Conservation (phyloP, 2,329 filamentous ascomycete species). For the Hansfordia pulvinata region DNA sequence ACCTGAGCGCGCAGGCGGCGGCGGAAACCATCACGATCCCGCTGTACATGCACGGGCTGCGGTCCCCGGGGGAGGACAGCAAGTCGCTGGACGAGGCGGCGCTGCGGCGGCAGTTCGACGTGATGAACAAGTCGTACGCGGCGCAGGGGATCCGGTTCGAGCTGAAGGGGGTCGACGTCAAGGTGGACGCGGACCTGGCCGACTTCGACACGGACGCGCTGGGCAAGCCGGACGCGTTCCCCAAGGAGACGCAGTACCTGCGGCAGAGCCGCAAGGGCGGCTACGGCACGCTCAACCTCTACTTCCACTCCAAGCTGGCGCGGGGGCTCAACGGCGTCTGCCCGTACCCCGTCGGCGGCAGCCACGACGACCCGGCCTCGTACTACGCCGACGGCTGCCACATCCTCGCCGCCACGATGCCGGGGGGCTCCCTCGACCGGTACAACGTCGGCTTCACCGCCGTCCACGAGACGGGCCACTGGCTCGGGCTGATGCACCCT, state of each 20-base stretch:
- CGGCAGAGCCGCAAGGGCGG: conserved; percentile 1
- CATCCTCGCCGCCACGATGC: conserved; percentile 7
- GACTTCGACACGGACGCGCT: background rate
- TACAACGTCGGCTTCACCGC: conserved; percentile 17
- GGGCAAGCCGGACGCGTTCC: background rate
- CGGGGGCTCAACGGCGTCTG: conserved; percentile 4
- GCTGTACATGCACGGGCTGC: conserved; percentile 2
- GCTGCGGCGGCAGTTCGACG: conserved; percentile 1
- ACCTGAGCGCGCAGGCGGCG: no score
- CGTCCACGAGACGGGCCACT: conserved; percentile 21
- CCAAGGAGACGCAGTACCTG: conserved; percentile 1
- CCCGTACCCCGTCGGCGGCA: no score
- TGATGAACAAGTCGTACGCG: conserved; percentile 1
- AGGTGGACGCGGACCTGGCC: conserved; percentile 2
- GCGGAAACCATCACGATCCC: conserved; percentile 1
- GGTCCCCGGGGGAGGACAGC: conserved; percentile 2
- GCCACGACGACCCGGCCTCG: conserved; percentile 3
- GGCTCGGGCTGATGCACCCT: conserved; percentile 22
- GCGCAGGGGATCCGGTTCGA: conserved; percentile 2
- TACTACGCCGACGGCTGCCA: conserved; percentile 6
- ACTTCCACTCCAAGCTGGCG: conserved; percentile 6
- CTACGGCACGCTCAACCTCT: conserved; percentile 4
- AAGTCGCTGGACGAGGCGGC: background rate
- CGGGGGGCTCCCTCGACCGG: conserved; percentile 4
- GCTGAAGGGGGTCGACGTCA: conserved; percentile 1